phyloP scores from a whole-genome alignment of 176 grass and related monocot genomes.

The Musa acuminata region DNA sequence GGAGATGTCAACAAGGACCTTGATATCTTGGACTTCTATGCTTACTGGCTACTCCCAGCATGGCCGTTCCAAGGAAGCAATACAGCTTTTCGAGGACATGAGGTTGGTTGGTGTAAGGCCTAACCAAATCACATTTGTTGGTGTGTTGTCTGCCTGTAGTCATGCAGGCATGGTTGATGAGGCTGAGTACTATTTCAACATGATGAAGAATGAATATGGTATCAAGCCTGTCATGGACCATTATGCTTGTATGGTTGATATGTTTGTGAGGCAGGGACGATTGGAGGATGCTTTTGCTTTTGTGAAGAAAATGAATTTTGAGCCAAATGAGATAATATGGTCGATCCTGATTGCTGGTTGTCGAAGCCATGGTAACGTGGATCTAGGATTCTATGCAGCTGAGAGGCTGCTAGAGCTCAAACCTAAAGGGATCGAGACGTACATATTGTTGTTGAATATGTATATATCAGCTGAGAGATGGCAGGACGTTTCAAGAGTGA shows the following conservation, averaged over 20 bases:
- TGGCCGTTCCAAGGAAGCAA: conserved; percentile 52
- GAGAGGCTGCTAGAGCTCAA: conserved; percentile 56
- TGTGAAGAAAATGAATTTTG: conserved; percentile 38
- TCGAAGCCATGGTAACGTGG: conserved; percentile 64
- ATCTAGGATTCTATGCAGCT: conserved; percentile 65
- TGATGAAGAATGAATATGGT: conserved; percentile 65
- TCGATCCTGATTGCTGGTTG: conserved; percentile 83
- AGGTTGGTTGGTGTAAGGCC: conserved; percentile 49
- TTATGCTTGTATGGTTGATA: conserved; percentile 80
- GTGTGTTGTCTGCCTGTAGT: conserved; percentile 82
- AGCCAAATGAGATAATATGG: conserved; percentile 74
- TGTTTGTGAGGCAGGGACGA: conserved; percentile 58
- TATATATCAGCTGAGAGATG: conserved; percentile 62
- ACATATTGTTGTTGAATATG: conserved; percentile 75
- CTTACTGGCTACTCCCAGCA: conserved; percentile 75
- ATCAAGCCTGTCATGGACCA: conserved; percentile 60
- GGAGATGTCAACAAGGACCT: conserved; percentile 57
- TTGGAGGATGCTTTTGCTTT: conserved; percentile 74
- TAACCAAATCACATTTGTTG: conserved; percentile 69
- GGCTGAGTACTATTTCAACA: conserved; percentile 57
- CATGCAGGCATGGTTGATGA: conserved; percentile 56
- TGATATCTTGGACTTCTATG: conserved; percentile 85
- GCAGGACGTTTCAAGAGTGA: conserved; percentile 50
- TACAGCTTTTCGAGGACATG: conserved; percentile 86
- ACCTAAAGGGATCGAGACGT: conserved; percentile 66